phyloP scores from a whole-genome alignment of 2,329 filamentous ascomycete species.

The Blumeriella jaapii region DNA sequence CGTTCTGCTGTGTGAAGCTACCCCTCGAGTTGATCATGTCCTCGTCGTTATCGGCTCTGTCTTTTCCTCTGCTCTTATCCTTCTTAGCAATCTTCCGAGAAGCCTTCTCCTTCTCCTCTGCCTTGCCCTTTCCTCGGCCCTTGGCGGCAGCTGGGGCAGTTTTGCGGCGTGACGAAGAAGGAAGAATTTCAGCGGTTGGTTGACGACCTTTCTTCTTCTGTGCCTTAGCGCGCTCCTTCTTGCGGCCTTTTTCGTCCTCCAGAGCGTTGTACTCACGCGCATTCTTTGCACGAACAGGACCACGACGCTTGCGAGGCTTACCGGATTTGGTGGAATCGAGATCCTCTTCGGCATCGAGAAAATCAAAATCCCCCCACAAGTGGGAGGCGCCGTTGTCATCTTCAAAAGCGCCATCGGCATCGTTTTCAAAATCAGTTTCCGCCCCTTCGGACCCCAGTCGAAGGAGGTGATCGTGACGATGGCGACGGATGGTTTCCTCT shows the following conservation, averaged over 20 bases:
- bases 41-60: conserved; percentile 5
- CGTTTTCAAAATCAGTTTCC: not conserved
- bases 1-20: not conserved
- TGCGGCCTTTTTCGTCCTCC: conserved; percentile 7
- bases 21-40: conserved; percentile 1
- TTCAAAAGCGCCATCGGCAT: not conserved
- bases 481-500: not conserved
- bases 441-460: not conserved
- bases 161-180: no score
- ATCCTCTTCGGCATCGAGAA: not conserved
- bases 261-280: conserved; percentile 10
- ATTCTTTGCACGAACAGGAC: conserved; percentile 13
- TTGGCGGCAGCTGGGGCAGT: not conserved
- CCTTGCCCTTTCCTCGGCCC: conserved; percentile 8
- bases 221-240: conserved; percentile 16
- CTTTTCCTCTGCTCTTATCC: conserved; percentile 1
- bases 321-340: not conserved
- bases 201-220: conserved; percentile 13
- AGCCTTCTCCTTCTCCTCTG: conserved; percentile 2
- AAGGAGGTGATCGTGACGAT: not conserved
- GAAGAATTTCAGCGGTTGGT: no score
- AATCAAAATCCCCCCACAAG: not conserved
- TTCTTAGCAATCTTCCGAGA: not conserved
- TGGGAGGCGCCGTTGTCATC: not conserved
- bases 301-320: not conserved